These are phyloP conservation scores for Xylariaceae sp. DNA, from an alignment of 2,329 filamentous ascomycete genomes.

Conservation along the genomic window DNA sequence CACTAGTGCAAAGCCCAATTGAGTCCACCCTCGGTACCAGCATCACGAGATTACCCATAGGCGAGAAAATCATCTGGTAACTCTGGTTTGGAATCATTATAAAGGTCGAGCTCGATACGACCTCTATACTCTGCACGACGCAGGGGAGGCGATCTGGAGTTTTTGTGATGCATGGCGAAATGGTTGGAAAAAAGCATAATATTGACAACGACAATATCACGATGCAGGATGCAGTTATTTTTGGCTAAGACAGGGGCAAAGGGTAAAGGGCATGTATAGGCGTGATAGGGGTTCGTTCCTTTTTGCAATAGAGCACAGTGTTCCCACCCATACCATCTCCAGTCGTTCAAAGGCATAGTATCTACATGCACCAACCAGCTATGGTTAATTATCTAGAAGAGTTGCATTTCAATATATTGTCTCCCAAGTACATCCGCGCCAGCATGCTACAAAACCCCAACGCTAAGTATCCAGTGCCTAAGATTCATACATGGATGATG, in stretches of 20 bases:
- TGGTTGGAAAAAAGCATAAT: conserved; percentile 12
- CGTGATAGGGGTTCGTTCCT: conserved; percentile 28
- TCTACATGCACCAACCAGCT: too few species aligned
- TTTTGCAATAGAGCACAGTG: conserved; percentile 18
- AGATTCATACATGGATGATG: too few species aligned
- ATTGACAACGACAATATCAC: conserved; percentile 24
- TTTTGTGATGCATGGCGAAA: background rate
- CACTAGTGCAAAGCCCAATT: background rate
- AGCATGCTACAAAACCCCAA: too few species aligned
- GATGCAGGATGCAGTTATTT: conserved; percentile 26
- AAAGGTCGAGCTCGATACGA: too few species aligned
- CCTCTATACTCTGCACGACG: background rate
- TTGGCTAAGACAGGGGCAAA: conserved; percentile 23
- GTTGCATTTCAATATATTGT: too few species aligned
- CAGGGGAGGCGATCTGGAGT: conserved; percentile 2
- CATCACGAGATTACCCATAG: conserved; percentile 4
- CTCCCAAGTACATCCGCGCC: too few species aligned
- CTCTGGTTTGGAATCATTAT: too few species aligned
- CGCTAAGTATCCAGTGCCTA: too few species aligned
- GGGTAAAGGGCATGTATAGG: too few species aligned
- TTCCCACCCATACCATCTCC: background rate
- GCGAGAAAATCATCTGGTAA: too few species aligned
- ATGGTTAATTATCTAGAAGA: too few species aligned
- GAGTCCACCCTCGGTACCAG: background rate
- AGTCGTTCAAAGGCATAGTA: too few species aligned